Evolutionary conservation across 2,329 filamentous ascomycete species (phyloP), one percentile per base, ranked within the genome.

Genomic region (Penicillium hesseltinei): DNA sequence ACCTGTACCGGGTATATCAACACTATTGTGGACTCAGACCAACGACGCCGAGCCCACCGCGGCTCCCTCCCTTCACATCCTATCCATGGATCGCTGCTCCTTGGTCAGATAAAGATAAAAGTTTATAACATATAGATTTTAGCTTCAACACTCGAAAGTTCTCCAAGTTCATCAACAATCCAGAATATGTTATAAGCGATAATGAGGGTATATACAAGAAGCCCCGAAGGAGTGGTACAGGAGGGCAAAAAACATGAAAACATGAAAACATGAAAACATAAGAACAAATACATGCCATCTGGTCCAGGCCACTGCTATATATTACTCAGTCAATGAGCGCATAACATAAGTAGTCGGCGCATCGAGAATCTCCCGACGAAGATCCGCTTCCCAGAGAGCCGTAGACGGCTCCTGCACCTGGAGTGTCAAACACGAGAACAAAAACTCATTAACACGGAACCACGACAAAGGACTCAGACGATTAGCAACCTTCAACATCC

Each of bases 401-500:
- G 71, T 59, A n/a, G 55, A 58, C 1, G 65, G 57, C 25, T 63
- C 59, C 25, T 56, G 55, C 2, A 66, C 58, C n/a, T 65, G 65
- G 25, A 77, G 55, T 1, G 70, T 72, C 51, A 77, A 57, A 56
- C 72, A 77, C 6, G 65, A 66, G 44, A 75, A 68, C 13, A 77
- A 64, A 29, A 75, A 66, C n/a, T 71, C 65, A 56, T 69, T 72
- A n/a, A 77, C 57, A 3, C 57, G 65, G 55, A 72, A 62, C 71
- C 75, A 77, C 4, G 66, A 71, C 7, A 67, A 60, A 13, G 66
- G 56, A 23, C 69, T 64, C 19, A 77, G 50, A 17, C 74, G 69
- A 51, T 75, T 76, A 4, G 72, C 71, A 42, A 77, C 65, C 51
- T 76, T 76, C 45, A 77, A 56, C 73, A 77, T 75, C 8, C 74